A percentile compares a stretch with the other conserved stretches of the same genome.
Conservation (phyloP, 495 filamentous ascomycete species). For the Xylaria telfairii region DNA sequence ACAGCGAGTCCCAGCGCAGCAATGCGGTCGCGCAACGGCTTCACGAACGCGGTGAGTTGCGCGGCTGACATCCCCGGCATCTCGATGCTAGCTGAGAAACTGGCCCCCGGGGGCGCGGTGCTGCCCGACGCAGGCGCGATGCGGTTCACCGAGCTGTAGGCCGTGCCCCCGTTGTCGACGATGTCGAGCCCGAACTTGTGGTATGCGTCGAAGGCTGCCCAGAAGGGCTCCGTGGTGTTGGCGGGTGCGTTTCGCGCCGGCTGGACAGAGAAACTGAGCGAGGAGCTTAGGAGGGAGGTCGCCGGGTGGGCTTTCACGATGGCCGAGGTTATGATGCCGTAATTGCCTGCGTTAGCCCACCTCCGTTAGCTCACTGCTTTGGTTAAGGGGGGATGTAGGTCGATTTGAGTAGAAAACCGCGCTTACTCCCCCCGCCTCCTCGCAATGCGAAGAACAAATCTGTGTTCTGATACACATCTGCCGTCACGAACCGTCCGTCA, state of each 20-base stretch:
- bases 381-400: background rate
- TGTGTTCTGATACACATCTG: constrained; percentile 51
- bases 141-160: constrained; percentile 36
- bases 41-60: constrained; percentile 47
- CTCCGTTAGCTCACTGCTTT: constrained; percentile 2
- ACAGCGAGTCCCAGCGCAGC: constrained; percentile 38
- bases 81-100: constrained; percentile 36
- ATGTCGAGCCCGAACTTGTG: constrained; percentile 36
- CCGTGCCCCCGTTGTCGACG: constrained; percentile 37
- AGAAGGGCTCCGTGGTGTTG: constrained; percentile 28
- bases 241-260: constrained; percentile 45
- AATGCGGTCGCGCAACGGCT: constrained; percentile 52
- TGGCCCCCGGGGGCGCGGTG: constrained; percentile 31
- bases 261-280: constrained; percentile 40
- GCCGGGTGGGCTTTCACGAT: constrained; percentile 46
- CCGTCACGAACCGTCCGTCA: constrained; percentile 60
- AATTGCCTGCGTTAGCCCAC: constrained; percentile 44
- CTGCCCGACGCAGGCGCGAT: constrained; percentile 18
- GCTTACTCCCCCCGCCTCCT: constrained; percentile 60
- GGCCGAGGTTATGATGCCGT: constrained; percentile 56
- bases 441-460: constrained; percentile 70
- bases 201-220: constrained; percentile 37
- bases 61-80: constrained; percentile 39
- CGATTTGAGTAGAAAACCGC: background rate
- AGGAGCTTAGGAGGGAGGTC: constrained; percentile 34